Evolutionary conservation across 352 stramenopile genomes (phyloP).

Genomic region (Phytophthora aleatoria): DNA sequence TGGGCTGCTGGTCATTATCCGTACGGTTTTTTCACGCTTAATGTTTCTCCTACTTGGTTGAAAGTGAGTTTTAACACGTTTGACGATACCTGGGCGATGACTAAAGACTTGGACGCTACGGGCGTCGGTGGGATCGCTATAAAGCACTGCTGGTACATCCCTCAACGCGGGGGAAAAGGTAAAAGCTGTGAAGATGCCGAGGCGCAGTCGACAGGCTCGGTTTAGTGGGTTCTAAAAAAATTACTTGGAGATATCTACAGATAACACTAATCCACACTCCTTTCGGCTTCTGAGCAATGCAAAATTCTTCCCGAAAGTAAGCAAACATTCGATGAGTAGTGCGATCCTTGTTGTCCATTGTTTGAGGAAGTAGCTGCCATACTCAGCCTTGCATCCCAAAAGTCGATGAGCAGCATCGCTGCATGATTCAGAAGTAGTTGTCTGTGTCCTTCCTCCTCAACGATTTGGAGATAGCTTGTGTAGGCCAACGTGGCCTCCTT

Average conservation of each 20-base stretch:
- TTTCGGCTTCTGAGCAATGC: not conserved
- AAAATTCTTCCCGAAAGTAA: not conserved
- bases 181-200: constrained; percentile 47
- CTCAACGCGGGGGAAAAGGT: constrained; percentile 39
- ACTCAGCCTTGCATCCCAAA: not conserved
- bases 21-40: constrained; percentile 76
- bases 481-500: not conserved
- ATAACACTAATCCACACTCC: not conserved
- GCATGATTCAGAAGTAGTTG: not conserved
- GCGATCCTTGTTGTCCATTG: not conserved
- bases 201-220: constrained; percentile 19
- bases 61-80: constrained; percentile 68
- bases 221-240: constrained; percentile 1
- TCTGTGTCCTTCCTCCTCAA: not conserved
- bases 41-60: constrained; percentile 63
- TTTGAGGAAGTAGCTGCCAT: not conserved
- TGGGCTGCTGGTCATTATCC: constrained; percentile 67
- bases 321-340: not conserved
- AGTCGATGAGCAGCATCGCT: not conserved
- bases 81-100: constrained; percentile 65
- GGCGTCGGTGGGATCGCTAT: constrained; percentile 57
- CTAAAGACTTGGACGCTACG: constrained; percentile 50
- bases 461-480: too few species aligned
- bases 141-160: constrained; percentile 77
- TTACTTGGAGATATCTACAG: constrained; percentile 1